Evolutionary conservation across 179 eudicot genomes (phyloP), one percentile per base, ranked within the genome.

Genomic region (Spergularia azorica): DNA sequence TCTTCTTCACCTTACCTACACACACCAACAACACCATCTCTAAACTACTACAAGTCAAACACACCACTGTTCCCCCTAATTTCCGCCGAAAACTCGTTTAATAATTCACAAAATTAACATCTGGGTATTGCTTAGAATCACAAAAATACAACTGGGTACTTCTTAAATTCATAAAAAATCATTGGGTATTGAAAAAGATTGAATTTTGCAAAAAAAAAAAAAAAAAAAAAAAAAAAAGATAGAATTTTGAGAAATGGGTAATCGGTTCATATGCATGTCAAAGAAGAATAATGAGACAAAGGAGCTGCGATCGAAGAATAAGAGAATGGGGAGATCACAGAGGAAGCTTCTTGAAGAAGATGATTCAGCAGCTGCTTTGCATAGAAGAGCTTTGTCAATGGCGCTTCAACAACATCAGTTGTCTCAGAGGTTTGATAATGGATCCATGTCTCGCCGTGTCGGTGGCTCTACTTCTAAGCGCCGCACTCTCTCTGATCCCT

Each of bases 371-470:
- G 81, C 91, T 68, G 86, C 92, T 68, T 60, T 93, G 43, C 87
- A 93, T 73, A 80, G 88, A 52, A 93, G 93, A 73, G 98, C 97
- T 67, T 77, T 93, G 16, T 84, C 98, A 7, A 87, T 93, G 93
- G 98, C 92, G 48, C 80, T 93, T 85, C 97, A 93, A 1, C 98
- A 92, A 76, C 95, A 92, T 62, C 93, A 92, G 77, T 66, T 89
- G 81, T 92, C 98, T 79, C 98, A 94, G 83, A 78, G 97, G 52
- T 92, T 89, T 57, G 98, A 92, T 0, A 84, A 78, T 77, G 95
- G 91, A 50, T 90, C 96, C 46, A 92, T 89, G 87, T 94, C 98
- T 58, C 90, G 98, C 41, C 90, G 98, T 17, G 66, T 90, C 67
- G 92, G 91, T 67, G 92, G 91, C 17, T 74, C 82, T 2, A 57